Evolutionary conservation across 164 flowering plant genomes (phyloP).

Genomic region (Echeveria elegans): DNA sequence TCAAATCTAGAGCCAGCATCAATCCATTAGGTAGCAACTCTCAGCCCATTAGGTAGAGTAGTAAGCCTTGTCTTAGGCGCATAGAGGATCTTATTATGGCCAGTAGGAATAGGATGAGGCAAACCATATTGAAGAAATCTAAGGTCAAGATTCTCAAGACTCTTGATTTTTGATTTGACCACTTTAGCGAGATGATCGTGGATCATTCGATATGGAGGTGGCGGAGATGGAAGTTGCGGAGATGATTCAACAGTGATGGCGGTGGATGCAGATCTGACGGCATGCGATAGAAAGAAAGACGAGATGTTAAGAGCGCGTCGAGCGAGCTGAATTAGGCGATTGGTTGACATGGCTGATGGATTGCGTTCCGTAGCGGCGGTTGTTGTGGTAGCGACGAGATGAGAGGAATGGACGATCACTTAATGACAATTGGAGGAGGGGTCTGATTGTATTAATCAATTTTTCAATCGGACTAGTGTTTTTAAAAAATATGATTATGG

Average conservation of each 20-base stretch:
- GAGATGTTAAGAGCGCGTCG: slow-evolving; percentile 24
- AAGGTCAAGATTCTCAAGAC: slow-evolving; percentile 41
- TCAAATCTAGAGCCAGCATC: slow-evolving; percentile 86
- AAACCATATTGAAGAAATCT: slow-evolving; percentile 43
- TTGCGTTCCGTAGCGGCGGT: too few species aligned
- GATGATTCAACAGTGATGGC: slow-evolving; percentile 18
- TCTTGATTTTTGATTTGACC: slow-evolving; percentile 36
- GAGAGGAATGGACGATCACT: too few species aligned
- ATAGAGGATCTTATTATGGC: slow-evolving; percentile 39
- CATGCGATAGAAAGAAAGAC: not conserved
- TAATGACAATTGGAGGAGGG: too few species aligned
- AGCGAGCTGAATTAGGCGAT: slow-evolving; percentile 27
- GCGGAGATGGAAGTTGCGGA: slow-evolving; percentile 17
- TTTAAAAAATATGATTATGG: too few species aligned
- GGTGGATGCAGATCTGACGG: slow-evolving; percentile 19
- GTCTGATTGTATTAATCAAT: too few species aligned
- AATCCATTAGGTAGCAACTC: slow-evolving; percentile 84
- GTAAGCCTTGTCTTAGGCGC: slow-evolving; percentile 53
- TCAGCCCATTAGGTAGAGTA: slow-evolving; percentile 59
- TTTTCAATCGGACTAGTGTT: too few species aligned
- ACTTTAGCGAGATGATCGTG: slow-evolving; percentile 46
- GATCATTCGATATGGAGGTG: slow-evolving; percentile 34
- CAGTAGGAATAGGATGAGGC: slow-evolving; percentile 34
- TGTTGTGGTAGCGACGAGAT: too few species aligned
- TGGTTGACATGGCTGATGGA: slow-evolving; percentile 36